Evolutionary conservation across 2,329 filamentous ascomycete species (phyloP).

Genomic region (Tolypocladium endophyticum): DNA sequence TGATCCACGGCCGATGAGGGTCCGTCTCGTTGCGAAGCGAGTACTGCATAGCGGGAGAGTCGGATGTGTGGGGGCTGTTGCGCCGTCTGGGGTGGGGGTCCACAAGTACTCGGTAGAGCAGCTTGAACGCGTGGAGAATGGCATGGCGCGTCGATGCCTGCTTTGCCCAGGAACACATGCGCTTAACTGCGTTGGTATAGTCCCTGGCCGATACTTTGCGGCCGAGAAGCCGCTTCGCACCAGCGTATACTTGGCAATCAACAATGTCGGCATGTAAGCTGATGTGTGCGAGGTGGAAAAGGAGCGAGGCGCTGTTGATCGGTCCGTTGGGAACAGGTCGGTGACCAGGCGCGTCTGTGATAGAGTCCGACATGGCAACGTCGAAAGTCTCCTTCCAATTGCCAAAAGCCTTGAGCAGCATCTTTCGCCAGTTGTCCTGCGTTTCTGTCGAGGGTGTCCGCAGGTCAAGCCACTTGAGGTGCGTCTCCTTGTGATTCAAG

Average conservation of each 20-base stretch:
- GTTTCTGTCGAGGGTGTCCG: slow-evolving; percentile 46
- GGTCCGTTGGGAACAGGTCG: slow-evolving; percentile 43
- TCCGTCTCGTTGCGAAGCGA: slow-evolving; percentile 68
- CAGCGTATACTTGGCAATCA: slow-evolving; percentile 82
- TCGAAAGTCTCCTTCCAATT: slow-evolving; percentile 84
- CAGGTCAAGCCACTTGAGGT: slow-evolving; percentile 69
- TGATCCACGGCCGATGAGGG: slow-evolving; percentile 79
- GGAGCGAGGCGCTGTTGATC: slow-evolving; percentile 67
- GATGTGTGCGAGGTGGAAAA: slow-evolving; percentile 84
- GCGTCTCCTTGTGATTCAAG: slow-evolving; percentile 75
- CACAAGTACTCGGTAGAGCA: slow-evolving; percentile 66
- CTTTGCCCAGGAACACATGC: slow-evolving; percentile 73
- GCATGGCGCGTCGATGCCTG: slow-evolving; percentile 68
- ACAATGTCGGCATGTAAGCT: slow-evolving; percentile 81
- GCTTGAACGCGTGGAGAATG: slow-evolving; percentile 73
- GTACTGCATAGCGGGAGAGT: slow-evolving; percentile 42
- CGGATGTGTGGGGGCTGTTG: slow-evolving; percentile 9
- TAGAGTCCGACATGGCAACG: slow-evolving; percentile 40
- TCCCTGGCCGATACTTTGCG: slow-evolving; percentile 69
- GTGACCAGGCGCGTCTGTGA: slow-evolving; percentile 26
- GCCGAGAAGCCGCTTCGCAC: slow-evolving; percentile 65
- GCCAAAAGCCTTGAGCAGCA: slow-evolving; percentile 71
- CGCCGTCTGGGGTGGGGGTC: slow-evolving; percentile 28
- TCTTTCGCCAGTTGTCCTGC: slow-evolving; percentile 68
- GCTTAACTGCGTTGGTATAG: slow-evolving; percentile 58